These are phyloP conservation scores for Pharnaceum exiguum DNA, from an alignment of 148 eudicot species.

Conservation along the genomic window DNA sequence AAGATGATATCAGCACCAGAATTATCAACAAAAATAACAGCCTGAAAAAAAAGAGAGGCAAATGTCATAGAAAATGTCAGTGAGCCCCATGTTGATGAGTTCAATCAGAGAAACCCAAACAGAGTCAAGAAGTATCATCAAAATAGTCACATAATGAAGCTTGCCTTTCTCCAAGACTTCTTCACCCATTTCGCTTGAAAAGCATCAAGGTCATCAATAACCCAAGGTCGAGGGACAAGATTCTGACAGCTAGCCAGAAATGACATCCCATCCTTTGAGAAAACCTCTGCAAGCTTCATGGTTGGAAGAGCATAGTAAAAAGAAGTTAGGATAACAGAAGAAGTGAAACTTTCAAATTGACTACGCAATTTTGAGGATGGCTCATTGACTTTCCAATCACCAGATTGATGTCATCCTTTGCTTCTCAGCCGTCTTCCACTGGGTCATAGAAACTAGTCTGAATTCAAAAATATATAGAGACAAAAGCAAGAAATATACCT, in stretches of 20 bases:
- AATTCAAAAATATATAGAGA: not conserved
- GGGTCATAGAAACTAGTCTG: too few relatives aligned
- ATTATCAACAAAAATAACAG: conserved; percentile 90
- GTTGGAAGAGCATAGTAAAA: not conserved
- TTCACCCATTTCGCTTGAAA: conserved; percentile 66
- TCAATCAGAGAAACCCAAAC: not conserved
- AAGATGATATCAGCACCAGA: conserved; percentile 95
- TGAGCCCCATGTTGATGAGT: not conserved
- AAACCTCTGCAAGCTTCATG: conserved; percentile 94
- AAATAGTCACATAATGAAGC: conserved; percentile 2
- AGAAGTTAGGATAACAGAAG: too few relatives aligned
- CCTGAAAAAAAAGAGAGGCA: conserved; percentile 44
- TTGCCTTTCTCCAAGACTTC: conserved; percentile 87
- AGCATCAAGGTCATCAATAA: conserved; percentile 85
- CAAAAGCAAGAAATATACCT: conserved; percentile 49
- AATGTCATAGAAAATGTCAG: conserved; percentile 24
- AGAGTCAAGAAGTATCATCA: not conserved
- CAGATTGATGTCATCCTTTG: too few relatives aligned
- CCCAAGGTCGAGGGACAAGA: conserved; percentile 98
- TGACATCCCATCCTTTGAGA: conserved; percentile 96
- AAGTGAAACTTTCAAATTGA: too few relatives aligned
- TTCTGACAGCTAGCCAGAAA: conserved; percentile 92
- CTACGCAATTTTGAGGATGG: too few relatives aligned
- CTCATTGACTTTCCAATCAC: too few relatives aligned
- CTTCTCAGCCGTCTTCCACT: too few relatives aligned